phyloP scores from a whole-genome alignment of 2,329 filamentous ascomycete species.

The Hymenoscyphus infarciens region DNA sequence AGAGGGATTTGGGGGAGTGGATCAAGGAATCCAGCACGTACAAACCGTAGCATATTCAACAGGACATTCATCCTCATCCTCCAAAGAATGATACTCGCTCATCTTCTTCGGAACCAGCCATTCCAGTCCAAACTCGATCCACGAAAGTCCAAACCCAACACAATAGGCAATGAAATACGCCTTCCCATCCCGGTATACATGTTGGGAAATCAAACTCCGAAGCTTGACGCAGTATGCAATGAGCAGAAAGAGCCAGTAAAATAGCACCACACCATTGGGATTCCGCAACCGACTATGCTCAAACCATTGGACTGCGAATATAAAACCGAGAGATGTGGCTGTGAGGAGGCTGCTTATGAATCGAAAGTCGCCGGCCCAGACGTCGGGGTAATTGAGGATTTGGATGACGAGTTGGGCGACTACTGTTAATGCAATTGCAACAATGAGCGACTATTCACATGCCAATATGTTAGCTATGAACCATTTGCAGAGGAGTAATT shows the following conservation, averaged over 20 bases:
- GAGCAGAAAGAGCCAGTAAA: slow-evolving; percentile 70
- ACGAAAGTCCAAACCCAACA: slow-evolving; percentile 55
- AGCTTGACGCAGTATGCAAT: slow-evolving; percentile 64
- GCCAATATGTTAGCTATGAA: slow-evolving; percentile 6
- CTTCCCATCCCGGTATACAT: slow-evolving; percentile 51
- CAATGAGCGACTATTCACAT: slow-evolving; percentile 50
- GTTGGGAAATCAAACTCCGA: slow-evolving; percentile 61
- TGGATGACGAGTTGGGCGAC: slow-evolving; percentile 60
- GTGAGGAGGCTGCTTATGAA: slow-evolving; percentile 68
- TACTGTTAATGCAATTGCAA: slow-evolving; percentile 53
- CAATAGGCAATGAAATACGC: slow-evolving; percentile 63
- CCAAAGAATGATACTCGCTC: slow-evolving; percentile 65
- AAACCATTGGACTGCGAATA: slow-evolving; percentile 63
- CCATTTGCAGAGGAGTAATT: not conserved
- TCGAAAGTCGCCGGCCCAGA: slow-evolving; percentile 63
- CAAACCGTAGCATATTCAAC: slow-evolving; percentile 86
- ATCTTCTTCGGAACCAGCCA: slow-evolving; percentile 67
- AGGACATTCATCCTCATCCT: slow-evolving; percentile 64
- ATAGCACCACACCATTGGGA: slow-evolving; percentile 66
- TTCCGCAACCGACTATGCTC: slow-evolving; percentile 68
- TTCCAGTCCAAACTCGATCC: slow-evolving; percentile 62
- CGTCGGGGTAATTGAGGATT: slow-evolving; percentile 52
- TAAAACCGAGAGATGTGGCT: slow-evolving; percentile 57
- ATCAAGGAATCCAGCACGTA: not conserved
- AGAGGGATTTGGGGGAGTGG: not conserved